A percentile compares a stretch with the other conserved stretches of the same genome.
Evolutionary conservation across 345 rosid genomes (phyloP).

Genomic region (Gossypium herbaceum): DNA sequence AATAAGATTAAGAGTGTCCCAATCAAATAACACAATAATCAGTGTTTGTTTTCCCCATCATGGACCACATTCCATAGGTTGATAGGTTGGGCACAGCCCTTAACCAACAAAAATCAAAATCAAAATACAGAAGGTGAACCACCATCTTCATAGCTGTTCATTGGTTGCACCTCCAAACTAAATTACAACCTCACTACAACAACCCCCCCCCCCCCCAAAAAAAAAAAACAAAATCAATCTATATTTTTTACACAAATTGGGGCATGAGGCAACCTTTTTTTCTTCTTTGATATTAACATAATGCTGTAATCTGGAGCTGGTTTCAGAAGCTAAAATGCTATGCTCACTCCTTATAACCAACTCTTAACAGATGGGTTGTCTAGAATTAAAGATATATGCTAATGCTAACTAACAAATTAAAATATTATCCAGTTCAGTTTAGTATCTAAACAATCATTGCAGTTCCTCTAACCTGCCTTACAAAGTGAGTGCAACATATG

Average conservation of each 20-base stretch:
- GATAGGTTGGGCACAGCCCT: not conserved
- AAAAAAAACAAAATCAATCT: not conserved
- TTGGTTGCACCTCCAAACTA: not conserved
- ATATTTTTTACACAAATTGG: not conserved
- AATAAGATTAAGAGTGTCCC: not conserved
- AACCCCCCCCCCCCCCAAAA: not conserved
- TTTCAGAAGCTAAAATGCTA: not conserved
- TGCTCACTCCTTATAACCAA: not conserved
- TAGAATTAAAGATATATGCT: not conserved
- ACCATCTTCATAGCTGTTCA: slow-evolving; percentile 3
- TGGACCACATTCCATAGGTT: not conserved
- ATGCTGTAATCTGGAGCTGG: not conserved
- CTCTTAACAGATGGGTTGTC: not conserved
- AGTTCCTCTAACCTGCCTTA: slow-evolving; percentile 12
- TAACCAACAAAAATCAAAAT: not conserved
- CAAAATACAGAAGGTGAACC: not conserved
- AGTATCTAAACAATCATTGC: slow-evolving; percentile 9
- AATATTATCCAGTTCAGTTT: slow-evolving; percentile 10
- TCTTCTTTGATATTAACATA: not conserved
- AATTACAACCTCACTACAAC: not conserved
- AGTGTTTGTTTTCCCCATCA: not conserved
- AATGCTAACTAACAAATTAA: not conserved
- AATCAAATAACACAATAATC: not conserved
- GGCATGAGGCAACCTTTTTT: not conserved
- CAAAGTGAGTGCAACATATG: not conserved